Evolutionary conservation across 2,329 filamentous ascomycete species (phyloP), one percentile per base, ranked within the genome.

Genomic region (Cladorrhinum sp.): DNA sequence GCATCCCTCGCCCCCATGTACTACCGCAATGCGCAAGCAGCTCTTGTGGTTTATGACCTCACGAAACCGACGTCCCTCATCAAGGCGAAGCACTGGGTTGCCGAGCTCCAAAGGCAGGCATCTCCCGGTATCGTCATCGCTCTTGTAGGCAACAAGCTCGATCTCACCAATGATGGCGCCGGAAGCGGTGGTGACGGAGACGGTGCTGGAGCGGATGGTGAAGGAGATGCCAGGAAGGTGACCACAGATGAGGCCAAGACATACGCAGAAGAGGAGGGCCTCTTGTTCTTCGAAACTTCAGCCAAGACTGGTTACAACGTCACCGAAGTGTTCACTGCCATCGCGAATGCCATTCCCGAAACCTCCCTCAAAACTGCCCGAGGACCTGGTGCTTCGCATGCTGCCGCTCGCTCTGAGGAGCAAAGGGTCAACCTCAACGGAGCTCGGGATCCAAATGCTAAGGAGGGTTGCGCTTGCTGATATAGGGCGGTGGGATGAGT

Each of bases 61-160:
- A 99, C 95, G 64, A 98, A 98, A 77, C 90, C 93, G 49, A 95
- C 92, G 54, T 96, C 92, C 52, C 87, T 99, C 68, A 87, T 92
- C 77, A 98, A 99, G 80, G 95, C 95, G 57, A 96, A 96, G 79
- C 93, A 98, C 82, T 99, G 93, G 93, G 93, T 99, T 59, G 93
- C 93, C 59, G 93, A 99, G 78, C 85, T 99, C 60, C 93, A 98
- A 79, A 87, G 93, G 72, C 95, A 99, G 78, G 95, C 95, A 1
- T 95, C 90, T 10, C 93, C 93, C 2, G 93, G 93, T 24, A 98
- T 99, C 70, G 93, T 98, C 61, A 98, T 99, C 71, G 92, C 93
- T 58, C 85, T 99, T 50, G 95, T 98, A 38, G 93, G 93, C 71
- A 99, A 99, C 85, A 96, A 96, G 81, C 83, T 95, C 64, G 93